These are phyloP conservation scores for Trichosporon ovoides DNA, from an alignment of 1,284 basidiomycete species.

Conservation along the genomic window DNA sequence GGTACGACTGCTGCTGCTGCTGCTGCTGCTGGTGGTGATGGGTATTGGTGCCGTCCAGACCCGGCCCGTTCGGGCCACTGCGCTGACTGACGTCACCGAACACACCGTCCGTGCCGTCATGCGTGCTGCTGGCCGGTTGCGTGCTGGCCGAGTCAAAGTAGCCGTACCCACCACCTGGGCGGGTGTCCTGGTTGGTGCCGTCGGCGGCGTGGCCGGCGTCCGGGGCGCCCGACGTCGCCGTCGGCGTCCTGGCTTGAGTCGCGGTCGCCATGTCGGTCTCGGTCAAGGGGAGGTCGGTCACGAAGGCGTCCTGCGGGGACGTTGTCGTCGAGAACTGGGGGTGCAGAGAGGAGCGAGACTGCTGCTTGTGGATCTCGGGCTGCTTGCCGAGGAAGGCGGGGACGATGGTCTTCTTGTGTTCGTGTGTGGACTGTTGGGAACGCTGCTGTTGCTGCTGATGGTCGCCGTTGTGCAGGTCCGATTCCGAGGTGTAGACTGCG, in stretches of 20 bases:
- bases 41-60: not conserved
- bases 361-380: not conserved
- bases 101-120: conserved; percentile 9
- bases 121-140: conserved; percentile 7
- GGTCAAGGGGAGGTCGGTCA: not conserved
- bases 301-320: not conserved
- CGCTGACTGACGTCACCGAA: too few species aligned
- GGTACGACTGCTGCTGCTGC: conserved; percentile 8
- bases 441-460: conserved; percentile 9
- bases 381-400: not conserved
- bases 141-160: too few species aligned
- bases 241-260: not conserved
- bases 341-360: not conserved
- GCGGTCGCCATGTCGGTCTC: conserved; percentile 1
- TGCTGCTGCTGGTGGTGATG: conserved; percentile 7
- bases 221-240: not conserved
- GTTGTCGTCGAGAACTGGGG: conserved; percentile 1
- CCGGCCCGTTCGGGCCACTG: not conserved
- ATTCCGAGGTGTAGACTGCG: conserved; percentile 33
- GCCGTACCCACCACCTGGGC: not conserved
- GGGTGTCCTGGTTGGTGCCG: not conserved
- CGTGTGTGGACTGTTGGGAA: not conserved
- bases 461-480: conserved; percentile 7
- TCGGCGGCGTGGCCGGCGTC: not conserved
- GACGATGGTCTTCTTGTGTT: not conserved